Evolutionary conservation across 257 asterid genomes (phyloP), one percentile per base, ranked within the genome.

Genomic region (Oldenlandia corymbosa): DNA sequence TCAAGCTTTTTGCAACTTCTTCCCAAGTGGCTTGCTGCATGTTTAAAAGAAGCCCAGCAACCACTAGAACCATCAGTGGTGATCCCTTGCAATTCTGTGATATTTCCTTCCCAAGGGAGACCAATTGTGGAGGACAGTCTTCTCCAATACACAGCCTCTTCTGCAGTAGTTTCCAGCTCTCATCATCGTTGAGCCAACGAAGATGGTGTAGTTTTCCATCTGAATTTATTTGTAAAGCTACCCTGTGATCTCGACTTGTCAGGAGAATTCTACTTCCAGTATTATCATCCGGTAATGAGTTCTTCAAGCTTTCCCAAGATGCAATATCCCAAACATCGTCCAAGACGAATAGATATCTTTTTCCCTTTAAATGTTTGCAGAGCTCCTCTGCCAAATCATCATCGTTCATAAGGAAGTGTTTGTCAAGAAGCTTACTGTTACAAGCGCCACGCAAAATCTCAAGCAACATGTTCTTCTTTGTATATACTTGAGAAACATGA

Each of bases 11-110:
- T 27, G 41, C 58, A 39, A 80, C 71, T 37, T 62, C 46, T 36
- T 41, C 27, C 83, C 83, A 80, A 0, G 21, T 20, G 9, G 58
- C 64, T 46, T 45, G 52, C n/a, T 47, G 36, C 67, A 24, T 43
- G 1, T 8, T 64, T 11, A 54, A 54, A 47, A 81, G 79, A 23
- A 75, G 50, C 3, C 79, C 80, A 55, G 83, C 83, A 17, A 72
- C 36, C 1, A 78, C 73, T 67, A 78, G 71, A 4, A 81, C 62
- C 2, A 73, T 62, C 21, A 81, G 74, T 20, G 86, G 83, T n/a
- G 78, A 30, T 8, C 86, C 86, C 0, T 23, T 10, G 14, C 83
- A 81, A 7, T 51, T 60, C 26, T 1, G 10, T 14, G 77, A 79
- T 5, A 78, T 78, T 47, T 23, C 2, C 70, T 52, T 24, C 10